Evolutionary conservation across 441 rosid species (phyloP), one percentile per base, ranked within the genome.

Genomic region (Pelargonium cotyledonis): DNA sequence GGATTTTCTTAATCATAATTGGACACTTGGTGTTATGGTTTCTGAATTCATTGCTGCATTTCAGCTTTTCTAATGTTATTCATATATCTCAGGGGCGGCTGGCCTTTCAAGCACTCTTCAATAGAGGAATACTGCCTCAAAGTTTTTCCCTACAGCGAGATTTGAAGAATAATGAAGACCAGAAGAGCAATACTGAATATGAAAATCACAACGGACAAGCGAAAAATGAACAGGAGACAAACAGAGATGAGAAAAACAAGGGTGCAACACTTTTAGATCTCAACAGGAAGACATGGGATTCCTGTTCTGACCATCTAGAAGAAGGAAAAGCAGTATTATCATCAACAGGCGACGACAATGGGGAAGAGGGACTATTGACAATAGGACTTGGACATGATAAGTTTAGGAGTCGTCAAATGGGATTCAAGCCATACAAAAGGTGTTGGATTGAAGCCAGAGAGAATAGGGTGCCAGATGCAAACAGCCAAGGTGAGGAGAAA

Each of bases 361-460:
- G 68, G 66, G 80, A 79, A 53, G 78, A 68, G 58, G 83, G 83
- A 64, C 79, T 86, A 47, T 83, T 81, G 69, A 83, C 86, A 15
- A 75, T 86, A 7, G 92, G 92, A 63, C 83, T 88, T 44, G 88
- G 84, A 77, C 68, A 77, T 64, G 88, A 75, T 73, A 88, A 78
- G 67, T 80, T 85, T 11, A 84, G 82, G 84, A 76, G 83, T 44
- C 80, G 82, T 53, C 84, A 85, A 67, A 88, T 94, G 47, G 96
- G 99, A 70, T 94, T 94, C 75, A 94, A 89, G 73, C 99, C 97
- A 40, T 94, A 94, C 86, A 94, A 91, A 81, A 86, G 97, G 80
- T 94, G 95, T 76, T 86, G 94, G 0, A 64, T 86, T 76, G 97
- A 94, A 84, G 92, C 91, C 51, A 88, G 74, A 70, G 97, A 94